Percentiles rank a stretch among this genome's conserved stretches.
Conservation (phyloP, 148 eudicot genomes). For the Oxyria digyna region DNA sequence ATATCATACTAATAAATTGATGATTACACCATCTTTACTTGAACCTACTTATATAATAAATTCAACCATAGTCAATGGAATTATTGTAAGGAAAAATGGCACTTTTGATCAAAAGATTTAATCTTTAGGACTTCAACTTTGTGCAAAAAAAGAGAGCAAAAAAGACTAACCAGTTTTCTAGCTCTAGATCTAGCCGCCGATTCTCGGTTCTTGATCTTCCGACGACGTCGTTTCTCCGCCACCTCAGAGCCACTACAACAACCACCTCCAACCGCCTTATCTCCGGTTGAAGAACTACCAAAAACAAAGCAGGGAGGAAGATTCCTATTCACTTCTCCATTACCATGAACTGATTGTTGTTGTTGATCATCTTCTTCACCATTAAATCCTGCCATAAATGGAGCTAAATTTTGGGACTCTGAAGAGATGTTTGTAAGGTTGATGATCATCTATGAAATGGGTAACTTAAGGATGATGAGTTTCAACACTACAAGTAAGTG, state of each 20-base stretch:
- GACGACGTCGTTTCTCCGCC: not conserved
- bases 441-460: not conserved
- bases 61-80: too few species aligned
- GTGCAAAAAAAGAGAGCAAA: too few species aligned
- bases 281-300: not conserved
- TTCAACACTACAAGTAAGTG: not conserved
- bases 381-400: not conserved
- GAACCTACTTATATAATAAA: too few species aligned
- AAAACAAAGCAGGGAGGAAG: not conserved
- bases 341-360: not conserved
- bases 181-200: constrained; percentile 7
- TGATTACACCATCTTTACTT: too few species aligned
- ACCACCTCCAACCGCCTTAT: not conserved
- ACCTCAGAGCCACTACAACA: not conserved
- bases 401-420: not conserved
- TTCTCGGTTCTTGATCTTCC: constrained; percentile 11
- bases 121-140: not conserved
- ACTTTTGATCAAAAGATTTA: too few species aligned
- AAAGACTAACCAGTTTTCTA: not conserved
- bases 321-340: not conserved
- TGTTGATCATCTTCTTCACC: not conserved
- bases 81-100: too few species aligned
- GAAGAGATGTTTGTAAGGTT: not conserved
- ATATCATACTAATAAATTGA: too few species aligned
- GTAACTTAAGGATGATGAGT: not conserved